These are phyloP conservation scores for Cyberlindnera euphorbiiphila DNA, from an alignment of 805 yeast genomes.

Conservation along the genomic window DNA sequence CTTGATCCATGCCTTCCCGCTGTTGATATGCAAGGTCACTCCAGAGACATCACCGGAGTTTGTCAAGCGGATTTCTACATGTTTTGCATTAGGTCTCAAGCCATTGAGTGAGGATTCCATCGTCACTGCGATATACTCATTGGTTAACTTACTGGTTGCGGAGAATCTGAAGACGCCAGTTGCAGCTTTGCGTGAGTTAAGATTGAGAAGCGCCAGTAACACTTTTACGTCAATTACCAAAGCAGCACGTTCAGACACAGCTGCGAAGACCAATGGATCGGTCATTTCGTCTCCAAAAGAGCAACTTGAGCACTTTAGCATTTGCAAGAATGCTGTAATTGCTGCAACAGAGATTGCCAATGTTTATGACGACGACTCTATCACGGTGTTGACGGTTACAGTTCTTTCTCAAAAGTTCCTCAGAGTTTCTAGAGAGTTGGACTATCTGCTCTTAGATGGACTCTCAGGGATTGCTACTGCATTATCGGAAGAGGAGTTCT, in stretches of 20 bases:
- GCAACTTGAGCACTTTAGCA: slow-evolving; percentile 11
- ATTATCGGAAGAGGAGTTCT: slow-evolving; percentile 64
- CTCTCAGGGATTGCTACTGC: slow-evolving; percentile 58
- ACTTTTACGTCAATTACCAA: slow-evolving; percentile 14
- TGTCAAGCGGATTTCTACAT: slow-evolving; percentile 49
- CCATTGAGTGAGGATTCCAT: slow-evolving; percentile 76
- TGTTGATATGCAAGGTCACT: slow-evolving; percentile 41
- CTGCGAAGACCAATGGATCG: slow-evolving; percentile 10
- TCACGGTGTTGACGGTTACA: slow-evolving; percentile 74
- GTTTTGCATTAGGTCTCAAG: slow-evolving; percentile 63
- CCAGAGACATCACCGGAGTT: slow-evolving; percentile 46
- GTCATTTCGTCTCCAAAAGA: slow-evolving; percentile 2
- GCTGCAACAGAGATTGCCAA: slow-evolving; percentile 66
- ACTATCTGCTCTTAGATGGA: slow-evolving; percentile 54
- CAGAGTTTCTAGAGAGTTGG: slow-evolving; percentile 47
- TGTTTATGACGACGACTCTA: slow-evolving; percentile 63
- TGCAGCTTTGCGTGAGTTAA: slow-evolving; percentile 33
- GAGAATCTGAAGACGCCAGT: slow-evolving; percentile 41
- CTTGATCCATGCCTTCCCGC: slow-evolving; percentile 41
- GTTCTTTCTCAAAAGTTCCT: slow-evolving; percentile 74
- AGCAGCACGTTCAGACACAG: slow-evolving; percentile 22
- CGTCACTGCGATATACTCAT: slow-evolving; percentile 78
- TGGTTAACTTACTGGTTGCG: slow-evolving; percentile 67
- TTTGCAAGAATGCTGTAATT: slow-evolving; percentile 64
- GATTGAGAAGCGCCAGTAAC: slow-evolving; percentile 28